Evolutionary conservation across 176 grass and related monocot genomes (phyloP).

Genomic region (Melocanna baccifera): DNA sequence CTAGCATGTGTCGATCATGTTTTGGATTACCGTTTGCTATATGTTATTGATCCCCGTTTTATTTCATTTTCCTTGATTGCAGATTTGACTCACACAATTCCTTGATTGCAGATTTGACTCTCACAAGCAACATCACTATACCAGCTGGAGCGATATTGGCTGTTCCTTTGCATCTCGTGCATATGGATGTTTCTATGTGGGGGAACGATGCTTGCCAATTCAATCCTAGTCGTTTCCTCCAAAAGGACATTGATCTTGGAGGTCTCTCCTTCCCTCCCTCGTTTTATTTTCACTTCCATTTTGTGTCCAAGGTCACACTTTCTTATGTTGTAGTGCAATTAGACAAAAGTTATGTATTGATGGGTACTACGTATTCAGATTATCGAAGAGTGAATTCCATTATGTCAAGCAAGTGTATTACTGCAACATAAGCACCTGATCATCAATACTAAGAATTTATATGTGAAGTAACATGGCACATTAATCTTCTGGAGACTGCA

Average conservation of each 20-base stretch:
- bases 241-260: conserved; percentile 39
- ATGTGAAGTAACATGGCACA: neutral
- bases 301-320: neutral
- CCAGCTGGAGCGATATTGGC: conserved; percentile 71
- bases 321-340: neutral
- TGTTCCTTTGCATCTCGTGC: conserved; percentile 86
- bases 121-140: conserved; percentile 54
- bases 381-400: neutral
- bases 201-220: conserved; percentile 73
- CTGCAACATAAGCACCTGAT: neutral
- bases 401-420: neutral
- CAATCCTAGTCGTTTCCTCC: conserved; percentile 64
- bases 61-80: conserved; percentile 31
- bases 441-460: neutral
- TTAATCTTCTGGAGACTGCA: neutral
- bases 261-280: conserved; percentile 31
- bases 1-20: neutral
- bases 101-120: conserved; percentile 3
- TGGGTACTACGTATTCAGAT: neutral
- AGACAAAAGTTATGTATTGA: neutral
- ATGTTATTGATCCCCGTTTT: neutral
- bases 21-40: neutral
- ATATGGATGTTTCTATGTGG: conserved; percentile 75
- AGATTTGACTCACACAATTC: conserved; percentile 66
- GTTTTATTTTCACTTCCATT: conserved; percentile 9